Base-by-base conservation (phyloP, 2,329 filamentous ascomycete species). In the Fusarium subtropicale region DNA sequence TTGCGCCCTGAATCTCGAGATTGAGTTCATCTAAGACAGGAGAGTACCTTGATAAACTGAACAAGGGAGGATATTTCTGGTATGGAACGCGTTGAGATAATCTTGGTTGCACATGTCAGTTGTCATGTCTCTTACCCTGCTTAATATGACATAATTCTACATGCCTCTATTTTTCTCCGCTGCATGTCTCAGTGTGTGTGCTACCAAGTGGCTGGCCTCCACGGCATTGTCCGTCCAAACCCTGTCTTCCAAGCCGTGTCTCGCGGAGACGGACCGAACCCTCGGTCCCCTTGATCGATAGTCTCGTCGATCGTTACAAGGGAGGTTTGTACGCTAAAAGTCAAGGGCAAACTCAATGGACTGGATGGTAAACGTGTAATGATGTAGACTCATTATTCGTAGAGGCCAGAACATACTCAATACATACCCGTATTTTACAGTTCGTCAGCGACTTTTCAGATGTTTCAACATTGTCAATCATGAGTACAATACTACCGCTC, bases 401-500 rank as follows among this genome's bases (percentile, higher is more conserved):
- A 46, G 26, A 18, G 10, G 26, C 10, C 18, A 20, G 30, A 11
- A 18, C 45, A 47, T 41, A 15, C 38, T 18, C 22, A 26, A 4
- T 10, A 20, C 26, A 28, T 46, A 30, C 26, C 26, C 16, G n/a
- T 33, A 48, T 33, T 20, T 18, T 24, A 24, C 30, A 48, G 4
- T 16, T 20, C 24, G 9, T 26, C n/a, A 4, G 24, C 2, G 6
- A 16, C 24, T 28, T 2, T 11, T 16, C 9, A 7, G 8, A 51
- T 39, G 47, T 26, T 39, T 28, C 6, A 51, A 46, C 42, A 15
- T 20, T 30, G 26, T 9, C 18, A 46, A 51, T 1, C 1, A 66
- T 68, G 62, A 56, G 10, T 30, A 18, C 44, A 39, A 24, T 22
- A 6, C 13, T 59, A 16, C 18, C 66, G 26, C 42, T 76, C 18